Evolutionary conservation across 495 filamentous ascomycete genomes (phyloP).

Genomic region (Darksidea phi): DNA sequence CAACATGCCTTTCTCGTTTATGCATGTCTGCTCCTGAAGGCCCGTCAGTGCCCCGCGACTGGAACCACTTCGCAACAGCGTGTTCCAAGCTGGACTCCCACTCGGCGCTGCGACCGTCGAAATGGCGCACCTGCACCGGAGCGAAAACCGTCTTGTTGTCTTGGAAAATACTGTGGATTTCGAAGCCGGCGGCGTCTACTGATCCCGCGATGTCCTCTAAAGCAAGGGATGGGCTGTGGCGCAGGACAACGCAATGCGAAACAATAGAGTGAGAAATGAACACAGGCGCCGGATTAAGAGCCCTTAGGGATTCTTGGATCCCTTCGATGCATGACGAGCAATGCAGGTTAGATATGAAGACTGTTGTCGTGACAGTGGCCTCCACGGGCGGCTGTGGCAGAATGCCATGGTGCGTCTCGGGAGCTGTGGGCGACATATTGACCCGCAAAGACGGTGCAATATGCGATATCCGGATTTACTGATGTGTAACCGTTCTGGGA

Average conservation of each 20-base stretch:
- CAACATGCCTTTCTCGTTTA: slow-evolving; percentile 30
- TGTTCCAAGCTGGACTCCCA: slow-evolving; percentile 36
- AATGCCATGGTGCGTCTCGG: background rate
- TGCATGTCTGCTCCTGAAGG: slow-evolving; percentile 8
- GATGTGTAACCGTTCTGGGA: background rate
- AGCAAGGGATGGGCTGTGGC: slow-evolving; percentile 30
- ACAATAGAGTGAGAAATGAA: slow-evolving; percentile 59
- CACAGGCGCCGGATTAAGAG: slow-evolving; percentile 44
- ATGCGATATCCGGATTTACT: background rate
- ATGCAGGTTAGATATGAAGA: slow-evolving; percentile 55
- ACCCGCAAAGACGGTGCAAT: background rate
- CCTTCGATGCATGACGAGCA: slow-evolving; percentile 60
- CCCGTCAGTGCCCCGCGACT: background rate
- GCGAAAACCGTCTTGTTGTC: slow-evolving; percentile 1
- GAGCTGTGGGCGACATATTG: slow-evolving; percentile 7
- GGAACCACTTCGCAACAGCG: slow-evolving; percentile 29
- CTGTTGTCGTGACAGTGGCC: slow-evolving; percentile 32
- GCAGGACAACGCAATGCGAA: slow-evolving; percentile 53
- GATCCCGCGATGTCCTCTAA: slow-evolving; percentile 30
- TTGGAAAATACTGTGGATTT: slow-evolving; percentile 40
- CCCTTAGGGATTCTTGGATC: slow-evolving; percentile 52
- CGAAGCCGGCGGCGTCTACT: slow-evolving; percentile 34
- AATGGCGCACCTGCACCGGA: slow-evolving; percentile 17
- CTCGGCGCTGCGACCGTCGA: slow-evolving; percentile 10
- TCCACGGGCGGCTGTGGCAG: background rate